Evolutionary conservation across 352 stramenopile genomes (phyloP).

Genomic region (Peronospora farinosa): DNA sequence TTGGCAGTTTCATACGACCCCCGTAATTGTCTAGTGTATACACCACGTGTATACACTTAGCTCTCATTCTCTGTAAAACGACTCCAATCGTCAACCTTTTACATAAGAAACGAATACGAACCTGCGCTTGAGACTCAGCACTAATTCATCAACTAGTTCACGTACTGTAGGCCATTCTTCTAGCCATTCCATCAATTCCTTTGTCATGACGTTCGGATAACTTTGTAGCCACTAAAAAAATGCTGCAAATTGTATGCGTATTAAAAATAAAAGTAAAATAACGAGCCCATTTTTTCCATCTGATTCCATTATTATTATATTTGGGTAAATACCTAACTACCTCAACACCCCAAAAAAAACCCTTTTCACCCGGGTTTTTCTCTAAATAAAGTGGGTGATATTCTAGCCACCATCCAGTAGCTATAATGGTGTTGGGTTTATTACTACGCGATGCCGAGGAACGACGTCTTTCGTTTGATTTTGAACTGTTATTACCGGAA

Average conservation of each 20-base stretch:
- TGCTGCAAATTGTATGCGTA: background rate
- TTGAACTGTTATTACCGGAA: slow-evolving; percentile 68
- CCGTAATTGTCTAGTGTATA: slow-evolving; percentile 42
- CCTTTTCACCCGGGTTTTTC: background rate
- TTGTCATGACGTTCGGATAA: slow-evolving; percentile 8
- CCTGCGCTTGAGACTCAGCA: slow-evolving; percentile 78
- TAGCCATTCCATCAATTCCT: slow-evolving; percentile 64
- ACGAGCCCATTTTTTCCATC: background rate
- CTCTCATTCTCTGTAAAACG: background rate
- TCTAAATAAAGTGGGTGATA: background rate
- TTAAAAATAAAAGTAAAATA: too few relatives aligned
- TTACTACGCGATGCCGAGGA: slow-evolving; percentile 78
- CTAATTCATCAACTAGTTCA: slow-evolving; percentile 58
- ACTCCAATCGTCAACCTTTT: background rate
- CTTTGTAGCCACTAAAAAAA: background rate
- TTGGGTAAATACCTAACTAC: too few relatives aligned
- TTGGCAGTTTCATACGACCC: slow-evolving; percentile 81
- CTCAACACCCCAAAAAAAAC: too few relatives aligned
- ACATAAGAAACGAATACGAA: slow-evolving; percentile 2
- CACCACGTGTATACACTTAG: slow-evolving; percentile 5
- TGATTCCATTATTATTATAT: too few relatives aligned
- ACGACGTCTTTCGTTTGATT: slow-evolving; percentile 74
- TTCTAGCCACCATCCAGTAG: background rate
- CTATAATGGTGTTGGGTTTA: slow-evolving; percentile 68
- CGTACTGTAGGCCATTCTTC: slow-evolving; percentile 69